Conservation (phyloP, 108 stramenopile species). For the Pseudonitzschia multistriata region DNA sequence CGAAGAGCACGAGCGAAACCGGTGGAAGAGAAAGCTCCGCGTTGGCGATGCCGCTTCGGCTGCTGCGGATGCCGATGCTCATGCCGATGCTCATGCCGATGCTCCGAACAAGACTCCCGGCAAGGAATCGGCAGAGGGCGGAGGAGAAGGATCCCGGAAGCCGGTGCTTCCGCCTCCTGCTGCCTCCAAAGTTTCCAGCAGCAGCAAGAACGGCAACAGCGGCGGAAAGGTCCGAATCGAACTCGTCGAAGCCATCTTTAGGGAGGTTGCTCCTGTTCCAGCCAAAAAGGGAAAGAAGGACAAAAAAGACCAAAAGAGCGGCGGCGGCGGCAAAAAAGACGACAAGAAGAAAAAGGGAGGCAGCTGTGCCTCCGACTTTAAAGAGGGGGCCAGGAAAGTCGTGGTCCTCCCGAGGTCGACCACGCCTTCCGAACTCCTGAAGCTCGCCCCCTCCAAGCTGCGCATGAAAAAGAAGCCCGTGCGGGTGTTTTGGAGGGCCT, state of each 20-base stretch:
- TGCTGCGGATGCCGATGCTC: not conserved
- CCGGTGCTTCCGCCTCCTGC: not conserved
- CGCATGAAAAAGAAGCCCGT: conserved; percentile 50
- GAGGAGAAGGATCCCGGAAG: too few species aligned
- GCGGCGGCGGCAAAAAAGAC: not conserved
- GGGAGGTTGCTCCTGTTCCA: not conserved
- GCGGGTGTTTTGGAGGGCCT: conserved; percentile 35
- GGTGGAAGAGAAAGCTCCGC: conserved; percentile 18
- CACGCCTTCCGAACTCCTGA: conserved; percentile 28
- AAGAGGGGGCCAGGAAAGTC: conserved; percentile 44
- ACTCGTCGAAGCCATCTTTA: conserved; percentile 54
- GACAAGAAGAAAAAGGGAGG: conserved; percentile 10
- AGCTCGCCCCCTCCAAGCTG: conserved; percentile 45
- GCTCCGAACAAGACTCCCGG: not conserved
- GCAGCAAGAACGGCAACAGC: not conserved
- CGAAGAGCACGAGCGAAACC: conserved; percentile 24
- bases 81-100: too few species aligned
- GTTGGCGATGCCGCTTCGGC: too few species aligned
- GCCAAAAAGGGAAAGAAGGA: conserved; percentile 18
- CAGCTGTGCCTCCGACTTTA: conserved; percentile 29
- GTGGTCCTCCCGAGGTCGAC: conserved; percentile 44
- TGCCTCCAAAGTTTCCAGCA: not conserved
- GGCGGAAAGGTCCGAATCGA: conserved; percentile 41
- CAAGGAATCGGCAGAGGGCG: too few species aligned
- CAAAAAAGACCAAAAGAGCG: conserved; percentile 4